These are phyloP conservation scores for Przewalskia tangutica DNA, from an alignment of 257 asterid species.

Conservation along the genomic window DNA sequence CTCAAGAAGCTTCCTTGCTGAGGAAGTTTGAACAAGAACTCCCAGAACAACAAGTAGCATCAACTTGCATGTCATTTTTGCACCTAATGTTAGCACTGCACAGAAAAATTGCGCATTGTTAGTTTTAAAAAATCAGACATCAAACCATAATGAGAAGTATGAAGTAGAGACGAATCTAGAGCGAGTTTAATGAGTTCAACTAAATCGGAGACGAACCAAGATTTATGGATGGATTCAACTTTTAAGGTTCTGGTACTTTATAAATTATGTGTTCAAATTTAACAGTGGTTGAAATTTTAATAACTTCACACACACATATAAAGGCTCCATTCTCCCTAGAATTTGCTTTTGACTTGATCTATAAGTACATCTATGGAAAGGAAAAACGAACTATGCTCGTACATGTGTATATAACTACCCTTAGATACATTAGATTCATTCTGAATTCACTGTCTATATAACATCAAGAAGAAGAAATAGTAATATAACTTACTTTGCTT, in stretches of 20 bases:
- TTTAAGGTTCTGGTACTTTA: not conserved
- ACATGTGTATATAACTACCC: not conserved
- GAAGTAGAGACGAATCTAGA: not conserved
- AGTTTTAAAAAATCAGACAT: not conserved
- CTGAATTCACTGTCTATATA: not conserved
- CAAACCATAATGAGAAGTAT: not conserved
- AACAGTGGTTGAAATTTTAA: not conserved
- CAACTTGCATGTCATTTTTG: not conserved
- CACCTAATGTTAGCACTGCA: not conserved
- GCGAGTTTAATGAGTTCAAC: not conserved
- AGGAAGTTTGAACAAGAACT: not conserved
- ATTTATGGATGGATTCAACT: not conserved
- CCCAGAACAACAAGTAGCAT: not conserved
- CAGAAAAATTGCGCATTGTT: not conserved
- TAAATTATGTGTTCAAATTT: not conserved
- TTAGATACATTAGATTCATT: not conserved
- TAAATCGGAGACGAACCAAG: not conserved
- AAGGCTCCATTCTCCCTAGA: not conserved
- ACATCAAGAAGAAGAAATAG: not conserved
- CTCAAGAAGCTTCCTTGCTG: not conserved
- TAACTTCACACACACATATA: not conserved
- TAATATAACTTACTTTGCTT: not conserved
- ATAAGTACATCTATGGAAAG: not conserved
- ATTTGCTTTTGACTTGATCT: not conserved
- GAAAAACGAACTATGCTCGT: not conserved